Conservation (phyloP, 2,329 filamentous ascomycete species). For the Lecanicillium sp. region DNA sequence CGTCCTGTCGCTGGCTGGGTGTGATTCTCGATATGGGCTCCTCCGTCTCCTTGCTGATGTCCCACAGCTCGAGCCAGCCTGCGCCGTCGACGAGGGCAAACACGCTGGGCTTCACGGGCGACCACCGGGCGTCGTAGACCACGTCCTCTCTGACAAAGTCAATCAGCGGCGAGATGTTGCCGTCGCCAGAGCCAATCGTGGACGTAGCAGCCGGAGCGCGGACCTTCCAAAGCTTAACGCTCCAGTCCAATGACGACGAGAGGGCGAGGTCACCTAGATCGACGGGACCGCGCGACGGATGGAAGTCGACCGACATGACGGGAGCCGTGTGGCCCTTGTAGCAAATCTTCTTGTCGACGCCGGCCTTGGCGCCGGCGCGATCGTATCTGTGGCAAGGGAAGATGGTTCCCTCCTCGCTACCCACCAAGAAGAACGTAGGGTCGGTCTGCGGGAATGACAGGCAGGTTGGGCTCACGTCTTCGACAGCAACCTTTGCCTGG, state of each 20-base stretch:
- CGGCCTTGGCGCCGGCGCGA: slow-evolving; percentile 92
- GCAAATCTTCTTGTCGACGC: slow-evolving; percentile 80
- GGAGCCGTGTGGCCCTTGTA: slow-evolving; percentile 90
- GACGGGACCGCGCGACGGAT: slow-evolving; percentile 84
- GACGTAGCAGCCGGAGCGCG: slow-evolving; percentile 70
- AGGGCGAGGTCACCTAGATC: slow-evolving; percentile 92
- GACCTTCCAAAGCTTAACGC: slow-evolving; percentile 93
- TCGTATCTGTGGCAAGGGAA: slow-evolving; percentile 97
- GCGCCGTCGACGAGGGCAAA: slow-evolving; percentile 93
- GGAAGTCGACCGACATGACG: slow-evolving; percentile 94
- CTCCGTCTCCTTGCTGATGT: slow-evolving; percentile 86
- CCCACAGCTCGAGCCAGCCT: slow-evolving; percentile 90
- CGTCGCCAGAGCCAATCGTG: slow-evolving; percentile 48
- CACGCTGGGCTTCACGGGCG: slow-evolving; percentile 85
- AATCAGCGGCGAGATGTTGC: slow-evolving; percentile 65
- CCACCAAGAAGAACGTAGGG: slow-evolving; percentile 94
- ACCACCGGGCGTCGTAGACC: slow-evolving; percentile 95
- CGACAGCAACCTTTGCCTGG: slow-evolving; percentile 68
- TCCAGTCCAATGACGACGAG: slow-evolving; percentile 93
- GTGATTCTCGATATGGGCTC: slow-evolving; percentile 78
- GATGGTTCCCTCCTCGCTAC: slow-evolving; percentile 93
- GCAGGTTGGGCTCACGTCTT: slow-evolving; percentile 90
- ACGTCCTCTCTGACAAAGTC: slow-evolving; percentile 93
- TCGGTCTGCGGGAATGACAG: slow-evolving; percentile 93
- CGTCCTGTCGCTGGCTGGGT: slow-evolving; percentile 60